Evolutionary conservation across 2,329 filamentous ascomycete species (phyloP).

Genomic region (Chaetomium sp.): DNA sequence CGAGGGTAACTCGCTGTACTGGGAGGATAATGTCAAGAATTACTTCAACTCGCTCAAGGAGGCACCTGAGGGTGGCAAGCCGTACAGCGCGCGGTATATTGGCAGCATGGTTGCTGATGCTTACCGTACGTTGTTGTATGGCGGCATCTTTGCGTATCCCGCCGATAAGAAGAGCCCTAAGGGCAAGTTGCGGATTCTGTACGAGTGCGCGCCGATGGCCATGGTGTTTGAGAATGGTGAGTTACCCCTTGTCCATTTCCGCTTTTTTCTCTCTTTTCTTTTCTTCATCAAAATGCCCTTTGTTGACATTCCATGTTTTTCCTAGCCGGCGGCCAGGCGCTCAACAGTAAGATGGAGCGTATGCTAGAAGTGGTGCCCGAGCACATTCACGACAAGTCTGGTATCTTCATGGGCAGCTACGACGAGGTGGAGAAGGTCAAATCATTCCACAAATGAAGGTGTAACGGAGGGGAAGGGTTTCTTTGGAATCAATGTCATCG

Average conservation of each 20-base stretch:
- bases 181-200: slow-evolving; percentile 93
- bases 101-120: slow-evolving; percentile 98
- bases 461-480: neutral
- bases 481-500: no score
- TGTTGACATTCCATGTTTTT: slow-evolving; percentile 7
- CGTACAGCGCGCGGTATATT: slow-evolving; percentile 92
- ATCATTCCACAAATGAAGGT: slow-evolving; percentile 57
- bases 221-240: slow-evolving; percentile 97
- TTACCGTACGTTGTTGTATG: slow-evolving; percentile 90
- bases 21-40: slow-evolving; percentile 77
- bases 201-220: slow-evolving; percentile 98
- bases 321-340: slow-evolving; percentile 79
- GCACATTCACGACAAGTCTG: slow-evolving; percentile 89
- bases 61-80: slow-evolving; percentile 65
- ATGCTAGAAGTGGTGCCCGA: slow-evolving; percentile 87
- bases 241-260: slow-evolving; percentile 23
- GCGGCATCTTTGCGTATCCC: slow-evolving; percentile 95
- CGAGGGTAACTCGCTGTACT: slow-evolving; percentile 96
- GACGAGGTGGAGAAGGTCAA: slow-evolving; percentile 97
- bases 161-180: slow-evolving; percentile 98
- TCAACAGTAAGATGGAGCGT: slow-evolving; percentile 84
- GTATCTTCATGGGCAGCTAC: slow-evolving; percentile 92
- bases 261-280: neutral
- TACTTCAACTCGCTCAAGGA: slow-evolving; percentile 89
- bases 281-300: neutral